phyloP scores from a whole-genome alignment of 805 yeast genomes.

The Kazachstania psychrophila region DNA sequence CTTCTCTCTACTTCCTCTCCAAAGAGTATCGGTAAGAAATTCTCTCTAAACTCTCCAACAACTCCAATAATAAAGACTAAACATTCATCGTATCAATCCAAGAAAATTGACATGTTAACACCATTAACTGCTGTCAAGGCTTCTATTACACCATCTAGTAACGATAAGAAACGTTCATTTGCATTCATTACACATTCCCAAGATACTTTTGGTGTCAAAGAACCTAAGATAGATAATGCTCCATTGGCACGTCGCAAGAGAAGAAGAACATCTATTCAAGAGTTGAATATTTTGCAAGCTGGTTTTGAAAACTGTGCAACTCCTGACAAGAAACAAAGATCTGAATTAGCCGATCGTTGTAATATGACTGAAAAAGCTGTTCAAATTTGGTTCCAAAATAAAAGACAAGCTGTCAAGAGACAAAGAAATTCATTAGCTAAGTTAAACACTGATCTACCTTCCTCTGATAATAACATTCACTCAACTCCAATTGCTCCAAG shows the following conservation, averaged over 20 bases:
- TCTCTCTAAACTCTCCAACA: slow-evolving; percentile 6
- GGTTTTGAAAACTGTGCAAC: slow-evolving; percentile 73
- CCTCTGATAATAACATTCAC: background rate
- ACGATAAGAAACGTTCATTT: slow-evolving; percentile 36
- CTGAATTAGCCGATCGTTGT: slow-evolving; percentile 69
- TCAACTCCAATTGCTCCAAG: slow-evolving; percentile 5
- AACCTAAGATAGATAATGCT: slow-evolving; percentile 82
- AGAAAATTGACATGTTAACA: slow-evolving; percentile 20
- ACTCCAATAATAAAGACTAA: slow-evolving; percentile 14
- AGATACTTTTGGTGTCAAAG: slow-evolving; percentile 73
- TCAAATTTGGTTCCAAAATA: slow-evolving; percentile 97
- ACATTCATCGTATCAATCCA: slow-evolving; percentile 4
- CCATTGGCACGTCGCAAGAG: slow-evolving; percentile 89
- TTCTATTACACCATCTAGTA: slow-evolving; percentile 24
- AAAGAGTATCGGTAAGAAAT: slow-evolving; percentile 1
- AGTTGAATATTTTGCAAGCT: slow-evolving; percentile 66
- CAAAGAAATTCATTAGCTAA: slow-evolving; percentile 24
- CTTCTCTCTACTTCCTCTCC: too few relatives aligned
- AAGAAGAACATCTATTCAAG: slow-evolving; percentile 88
- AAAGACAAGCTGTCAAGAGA: slow-evolving; percentile 72
- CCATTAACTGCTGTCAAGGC: slow-evolving; percentile 30
- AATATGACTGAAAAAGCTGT: slow-evolving; percentile 97
- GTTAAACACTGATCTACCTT: background rate
- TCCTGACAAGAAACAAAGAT: slow-evolving; percentile 69
- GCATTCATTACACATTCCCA: slow-evolving; percentile 94